These are phyloP conservation scores for Ophiocordyceps camponoti-saundersi DNA, from an alignment of 2,329 filamentous ascomycete genomes.

Conservation along the genomic window DNA sequence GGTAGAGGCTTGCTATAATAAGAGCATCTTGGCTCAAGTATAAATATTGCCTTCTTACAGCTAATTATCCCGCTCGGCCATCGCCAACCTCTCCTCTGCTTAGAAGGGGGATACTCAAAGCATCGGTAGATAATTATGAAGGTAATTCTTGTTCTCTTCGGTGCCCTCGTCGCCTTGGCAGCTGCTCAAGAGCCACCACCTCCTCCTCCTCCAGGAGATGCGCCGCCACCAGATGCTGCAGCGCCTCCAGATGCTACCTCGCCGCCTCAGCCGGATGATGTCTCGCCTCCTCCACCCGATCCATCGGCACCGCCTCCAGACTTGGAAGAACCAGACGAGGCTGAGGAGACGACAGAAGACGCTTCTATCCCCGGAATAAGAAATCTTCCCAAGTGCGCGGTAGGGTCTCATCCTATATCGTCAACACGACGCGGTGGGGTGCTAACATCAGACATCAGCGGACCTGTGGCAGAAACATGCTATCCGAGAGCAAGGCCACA, in stretches of 20 bases:
- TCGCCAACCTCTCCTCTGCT: not conserved
- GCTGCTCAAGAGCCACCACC: not conserved
- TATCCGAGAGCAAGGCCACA: not conserved
- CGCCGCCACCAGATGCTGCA: not conserved
- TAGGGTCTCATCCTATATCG: not conserved
- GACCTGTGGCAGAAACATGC: not conserved
- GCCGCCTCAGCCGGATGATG: not conserved
- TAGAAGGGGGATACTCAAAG: not conserved
- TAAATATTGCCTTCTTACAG: not conserved
- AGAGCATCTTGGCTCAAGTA: not conserved
- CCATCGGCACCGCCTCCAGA: not conserved
- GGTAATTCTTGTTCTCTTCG: not conserved
- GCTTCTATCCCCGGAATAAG: not conserved
- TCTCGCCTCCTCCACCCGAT: not conserved
- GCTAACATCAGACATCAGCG: not conserved
- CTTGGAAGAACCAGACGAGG: not conserved
- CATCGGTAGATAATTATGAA: not conserved
- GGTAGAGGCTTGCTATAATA: not conserved
- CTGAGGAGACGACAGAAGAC: not conserved
- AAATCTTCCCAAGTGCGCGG: not conserved
- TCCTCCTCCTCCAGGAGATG: not conserved
- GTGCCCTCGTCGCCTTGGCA: not conserved
- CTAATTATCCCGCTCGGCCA: not conserved
- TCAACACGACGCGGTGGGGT: not conserved
- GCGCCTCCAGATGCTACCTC: too few species aligned